A percentile compares a stretch with the other conserved stretches of the same genome.
These are phyloP conservation scores for Yamadazyma diospyri DNA, from an alignment of 1,139 yeast genomes.

Conservation along the genomic window DNA sequence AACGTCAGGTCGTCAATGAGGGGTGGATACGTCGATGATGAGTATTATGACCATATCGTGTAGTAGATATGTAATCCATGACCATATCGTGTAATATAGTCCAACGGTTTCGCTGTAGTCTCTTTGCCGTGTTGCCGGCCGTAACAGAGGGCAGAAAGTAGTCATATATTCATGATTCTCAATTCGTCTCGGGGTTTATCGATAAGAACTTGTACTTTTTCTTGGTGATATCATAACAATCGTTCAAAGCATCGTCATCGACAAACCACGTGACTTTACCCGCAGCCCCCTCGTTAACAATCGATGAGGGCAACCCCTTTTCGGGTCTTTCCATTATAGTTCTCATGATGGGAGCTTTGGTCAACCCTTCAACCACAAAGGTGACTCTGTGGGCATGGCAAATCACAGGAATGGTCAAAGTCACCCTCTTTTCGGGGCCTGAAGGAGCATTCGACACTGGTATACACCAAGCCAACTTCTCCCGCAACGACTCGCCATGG, in stretches of 20 bases:
- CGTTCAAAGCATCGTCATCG: conserved; percentile 90
- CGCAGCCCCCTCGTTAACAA: conserved; percentile 94
- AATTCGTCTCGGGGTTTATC: conserved; percentile 12
- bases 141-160: no score
- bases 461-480: conserved; percentile 92
- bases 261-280: conserved; percentile 98
- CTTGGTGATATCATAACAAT: conserved; percentile 69
- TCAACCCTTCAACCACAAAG: conserved; percentile 92
- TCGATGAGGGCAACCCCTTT: conserved; percentile 89
- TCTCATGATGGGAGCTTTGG: conserved; percentile 90
- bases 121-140: no score
- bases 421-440: conserved; percentile 84
- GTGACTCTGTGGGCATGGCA: conserved; percentile 92
- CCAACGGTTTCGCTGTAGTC: neutral
- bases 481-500: conserved; percentile 79
- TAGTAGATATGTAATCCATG: no score
- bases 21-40: conserved; percentile 64
- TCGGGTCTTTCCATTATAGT: conserved; percentile 97
- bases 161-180: conserved; percentile 3
- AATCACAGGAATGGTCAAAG: conserved; percentile 90
- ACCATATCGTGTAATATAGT: no score
- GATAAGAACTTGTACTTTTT: conserved; percentile 66
- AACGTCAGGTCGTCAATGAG: conserved; percentile 66
- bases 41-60: conserved; percentile 59
- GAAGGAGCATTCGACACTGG: conserved; percentile 92